Conservation (phyloP, 208 protist genomes). For the Leishmania guyanensis region DNA sequence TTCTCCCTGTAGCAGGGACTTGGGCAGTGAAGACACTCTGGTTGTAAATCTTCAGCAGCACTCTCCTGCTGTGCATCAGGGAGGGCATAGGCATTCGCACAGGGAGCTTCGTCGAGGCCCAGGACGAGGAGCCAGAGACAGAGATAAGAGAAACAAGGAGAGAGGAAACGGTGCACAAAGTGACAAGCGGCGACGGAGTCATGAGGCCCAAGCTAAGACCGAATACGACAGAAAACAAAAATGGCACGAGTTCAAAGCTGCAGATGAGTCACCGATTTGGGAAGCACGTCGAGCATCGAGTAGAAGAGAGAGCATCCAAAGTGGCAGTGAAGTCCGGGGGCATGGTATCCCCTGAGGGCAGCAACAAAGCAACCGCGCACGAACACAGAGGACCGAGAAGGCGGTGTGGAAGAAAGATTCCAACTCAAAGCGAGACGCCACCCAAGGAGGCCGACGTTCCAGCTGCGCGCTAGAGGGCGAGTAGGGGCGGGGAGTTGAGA, state of each 20-base stretch:
- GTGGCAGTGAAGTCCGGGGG: background rate
- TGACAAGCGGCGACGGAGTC: too few species aligned
- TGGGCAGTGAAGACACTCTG: background rate
- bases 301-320: background rate
- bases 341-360: background rate
- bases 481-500: background rate
- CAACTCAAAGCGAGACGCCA: background rate
- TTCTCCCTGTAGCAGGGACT: background rate
- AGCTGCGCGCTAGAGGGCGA: background rate
- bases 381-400: background rate
- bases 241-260: too few species aligned
- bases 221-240: too few species aligned
- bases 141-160: too few species aligned
- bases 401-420: background rate
- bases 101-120: background rate
- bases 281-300: too few species aligned
- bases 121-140: too few species aligned
- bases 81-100: background rate
- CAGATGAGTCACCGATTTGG: too few species aligned
- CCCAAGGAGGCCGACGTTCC: background rate
- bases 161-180: too few species aligned
- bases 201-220: too few species aligned
- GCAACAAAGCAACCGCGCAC: background rate
- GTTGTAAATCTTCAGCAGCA: background rate
- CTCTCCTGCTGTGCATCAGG: background rate